phyloP scores from a whole-genome alignment of 2,329 filamentous ascomycete genomes.

The Ophiostoma sp. region DNA sequence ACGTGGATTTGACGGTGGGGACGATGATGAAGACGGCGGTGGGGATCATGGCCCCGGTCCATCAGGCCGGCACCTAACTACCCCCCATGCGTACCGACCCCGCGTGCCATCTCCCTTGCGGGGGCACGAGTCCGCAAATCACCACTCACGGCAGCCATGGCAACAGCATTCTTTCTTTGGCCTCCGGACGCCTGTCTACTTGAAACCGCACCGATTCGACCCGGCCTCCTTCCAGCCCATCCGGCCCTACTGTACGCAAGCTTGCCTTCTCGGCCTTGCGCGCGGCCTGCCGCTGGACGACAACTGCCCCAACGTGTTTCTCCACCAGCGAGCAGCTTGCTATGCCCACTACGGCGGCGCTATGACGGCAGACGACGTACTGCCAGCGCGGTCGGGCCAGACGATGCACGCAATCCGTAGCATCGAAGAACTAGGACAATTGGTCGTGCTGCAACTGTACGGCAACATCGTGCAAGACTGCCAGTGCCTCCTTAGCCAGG shows the following conservation, averaged over 20 bases:
- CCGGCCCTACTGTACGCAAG: constrained; percentile 21
- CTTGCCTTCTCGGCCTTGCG: constrained; percentile 15
- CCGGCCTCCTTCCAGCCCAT: neutral
- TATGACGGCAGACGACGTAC: neutral
- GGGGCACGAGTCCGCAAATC: neutral
- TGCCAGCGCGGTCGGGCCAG: neutral
- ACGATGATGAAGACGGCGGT: neutral
- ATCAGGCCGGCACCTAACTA: neutral
- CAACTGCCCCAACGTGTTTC: constrained; percentile 18
- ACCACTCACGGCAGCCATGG: neutral
- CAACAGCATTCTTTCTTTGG: neutral
- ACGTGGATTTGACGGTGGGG: neutral
- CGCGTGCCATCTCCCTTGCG: neutral
- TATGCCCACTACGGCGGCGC: neutral
- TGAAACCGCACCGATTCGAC: neutral
- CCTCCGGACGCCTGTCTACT: neutral
- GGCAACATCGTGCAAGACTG: no score
- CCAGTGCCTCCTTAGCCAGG: no score
- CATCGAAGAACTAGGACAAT: neutral
- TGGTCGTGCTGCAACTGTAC: neutral
- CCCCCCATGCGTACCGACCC: neutral
- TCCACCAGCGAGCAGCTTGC: neutral
- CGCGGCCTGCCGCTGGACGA: neutral
- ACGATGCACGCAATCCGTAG: neutral
- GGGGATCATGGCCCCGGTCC: neutral